These are phyloP conservation scores for Diplodia scrobiculata DNA, from an alignment of 2,329 filamentous ascomycete genomes.

Conservation along the genomic window DNA sequence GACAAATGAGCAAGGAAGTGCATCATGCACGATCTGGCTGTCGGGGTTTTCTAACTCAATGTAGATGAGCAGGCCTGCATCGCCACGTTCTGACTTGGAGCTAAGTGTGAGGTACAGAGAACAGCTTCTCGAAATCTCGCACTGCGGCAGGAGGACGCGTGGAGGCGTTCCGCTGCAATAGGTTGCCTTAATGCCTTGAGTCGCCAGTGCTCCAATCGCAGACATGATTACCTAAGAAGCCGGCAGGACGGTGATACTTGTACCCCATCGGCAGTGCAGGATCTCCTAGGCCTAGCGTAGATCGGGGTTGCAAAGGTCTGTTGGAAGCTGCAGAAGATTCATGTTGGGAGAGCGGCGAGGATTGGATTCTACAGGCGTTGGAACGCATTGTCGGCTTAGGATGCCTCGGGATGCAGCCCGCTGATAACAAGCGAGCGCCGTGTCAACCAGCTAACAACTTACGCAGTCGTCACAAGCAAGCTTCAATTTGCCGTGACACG, in stretches of 20 bases:
- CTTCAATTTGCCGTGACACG: neutral
- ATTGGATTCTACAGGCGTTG: neutral
- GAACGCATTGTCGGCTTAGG: neutral
- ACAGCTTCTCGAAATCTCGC: neutral
- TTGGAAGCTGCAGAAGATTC: neutral
- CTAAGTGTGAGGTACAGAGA: conserved; percentile 2
- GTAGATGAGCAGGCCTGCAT: conserved; percentile 1
- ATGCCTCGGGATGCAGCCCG: neutral
- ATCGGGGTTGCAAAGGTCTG: neutral
- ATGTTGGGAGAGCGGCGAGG: neutral
- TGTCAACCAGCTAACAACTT: neutral
- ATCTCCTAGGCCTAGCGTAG: neutral
- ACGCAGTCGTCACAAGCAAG: neutral
- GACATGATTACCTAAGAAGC: conserved; percentile 4
- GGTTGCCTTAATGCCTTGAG: neutral
- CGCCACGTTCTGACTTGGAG: conserved; percentile 8
- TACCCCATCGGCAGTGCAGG: neutral
- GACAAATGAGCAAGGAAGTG: conserved; percentile 6
- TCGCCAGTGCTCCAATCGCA: neutral
- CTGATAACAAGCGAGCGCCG: neutral
- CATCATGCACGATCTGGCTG: neutral
- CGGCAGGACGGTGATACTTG: neutral
- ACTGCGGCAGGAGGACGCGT: neutral
- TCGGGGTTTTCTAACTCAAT: neutral
- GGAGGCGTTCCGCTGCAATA: neutral